Evolutionary conservation across 768 basidiomycete species (phyloP).

Genomic region (Suillus weaverae): DNA sequence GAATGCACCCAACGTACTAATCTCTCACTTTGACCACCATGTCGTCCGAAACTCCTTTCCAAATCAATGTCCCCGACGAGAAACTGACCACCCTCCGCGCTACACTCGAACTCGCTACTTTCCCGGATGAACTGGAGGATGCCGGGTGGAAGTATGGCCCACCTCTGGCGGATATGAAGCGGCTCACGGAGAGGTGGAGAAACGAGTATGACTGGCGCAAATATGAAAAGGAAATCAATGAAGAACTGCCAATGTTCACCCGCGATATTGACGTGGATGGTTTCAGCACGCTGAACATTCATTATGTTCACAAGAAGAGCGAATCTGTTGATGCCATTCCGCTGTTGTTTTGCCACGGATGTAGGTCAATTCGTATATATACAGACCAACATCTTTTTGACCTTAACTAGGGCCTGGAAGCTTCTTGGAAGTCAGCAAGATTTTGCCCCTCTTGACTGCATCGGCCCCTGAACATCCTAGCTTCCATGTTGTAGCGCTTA

Average conservation of each 20-base stretch:
- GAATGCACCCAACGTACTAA: too few relatives aligned
- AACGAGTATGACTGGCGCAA: constrained; percentile 57
- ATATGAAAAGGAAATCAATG: constrained; percentile 50
- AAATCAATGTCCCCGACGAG: constrained; percentile 44
- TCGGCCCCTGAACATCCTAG: constrained; percentile 45
- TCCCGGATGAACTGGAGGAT: constrained; percentile 61
- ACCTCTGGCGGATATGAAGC: constrained; percentile 48
- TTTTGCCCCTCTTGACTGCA: constrained; percentile 48
- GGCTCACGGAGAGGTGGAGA: constrained; percentile 51
- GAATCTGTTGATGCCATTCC: constrained; percentile 47
- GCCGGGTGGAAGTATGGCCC: constrained; percentile 52
- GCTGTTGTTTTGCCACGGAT: constrained; percentile 62
- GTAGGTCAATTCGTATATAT: constrained; percentile 21
- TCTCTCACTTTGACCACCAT: constrained; percentile 15
- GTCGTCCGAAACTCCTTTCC: constrained; percentile 44
- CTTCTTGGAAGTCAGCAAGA: constrained; percentile 56
- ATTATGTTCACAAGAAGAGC: constrained; percentile 60
- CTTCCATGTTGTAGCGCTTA: constrained; percentile 58
- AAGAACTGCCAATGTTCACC: constrained; percentile 35
- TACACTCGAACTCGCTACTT: constrained; percentile 47
- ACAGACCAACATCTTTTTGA: background rate
- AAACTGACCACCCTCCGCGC: constrained; percentile 39
- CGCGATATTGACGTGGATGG: constrained; percentile 48
- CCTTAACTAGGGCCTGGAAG: constrained; percentile 55
- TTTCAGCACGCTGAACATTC: constrained; percentile 50